Percentiles rank a stretch among this genome's conserved stretches.
Conservation (phyloP, 176 grass and related monocot species). For the Echinochloa phyllopogon region DNA sequence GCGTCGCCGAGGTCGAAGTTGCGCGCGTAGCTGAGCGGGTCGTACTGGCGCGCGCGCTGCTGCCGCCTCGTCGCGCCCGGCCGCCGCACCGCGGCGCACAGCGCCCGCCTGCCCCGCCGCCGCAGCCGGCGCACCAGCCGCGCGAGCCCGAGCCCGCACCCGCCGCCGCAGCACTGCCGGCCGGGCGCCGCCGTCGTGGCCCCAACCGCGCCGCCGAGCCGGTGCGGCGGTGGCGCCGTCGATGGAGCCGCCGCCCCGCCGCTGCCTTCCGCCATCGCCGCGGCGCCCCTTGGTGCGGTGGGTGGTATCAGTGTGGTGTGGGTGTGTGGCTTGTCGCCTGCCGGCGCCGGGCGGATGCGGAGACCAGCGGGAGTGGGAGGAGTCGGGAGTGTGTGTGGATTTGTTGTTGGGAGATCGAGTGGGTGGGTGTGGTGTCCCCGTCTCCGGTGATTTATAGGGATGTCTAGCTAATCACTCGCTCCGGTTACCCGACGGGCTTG, state of each 20-base stretch:
- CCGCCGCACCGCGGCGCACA: constrained; percentile 24
- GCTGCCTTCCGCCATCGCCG: constrained; percentile 29
- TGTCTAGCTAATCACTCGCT: not conserved
- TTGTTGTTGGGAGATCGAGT: not conserved
- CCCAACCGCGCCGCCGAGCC: not conserved
- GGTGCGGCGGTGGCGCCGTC: not conserved
- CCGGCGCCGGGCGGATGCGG: not conserved
- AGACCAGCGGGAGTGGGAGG: not conserved
- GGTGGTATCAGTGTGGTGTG: not conserved
- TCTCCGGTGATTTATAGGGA: constrained; percentile 11
- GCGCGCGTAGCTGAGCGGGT: constrained; percentile 79
- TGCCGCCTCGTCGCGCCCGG: not conserved
- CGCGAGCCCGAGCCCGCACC: constrained; percentile 48
- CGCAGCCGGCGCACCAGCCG: constrained; percentile 65
- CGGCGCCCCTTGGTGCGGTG: not conserved
- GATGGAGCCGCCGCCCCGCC: constrained; percentile 16
- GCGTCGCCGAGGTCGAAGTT: constrained; percentile 68
- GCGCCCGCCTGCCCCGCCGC: constrained; percentile 50
- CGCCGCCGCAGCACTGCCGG: constrained; percentile 35
- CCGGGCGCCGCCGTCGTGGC: not conserved
- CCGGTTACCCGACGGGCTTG: not conserved
- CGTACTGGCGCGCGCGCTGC: constrained; percentile 65
- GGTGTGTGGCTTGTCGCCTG: not conserved
- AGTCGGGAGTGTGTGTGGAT: not conserved
- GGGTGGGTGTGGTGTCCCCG: not conserved